phyloP scores from a whole-genome alignment of 1,139 yeast genomes.

The Scheffersomyces segobiensis region DNA sequence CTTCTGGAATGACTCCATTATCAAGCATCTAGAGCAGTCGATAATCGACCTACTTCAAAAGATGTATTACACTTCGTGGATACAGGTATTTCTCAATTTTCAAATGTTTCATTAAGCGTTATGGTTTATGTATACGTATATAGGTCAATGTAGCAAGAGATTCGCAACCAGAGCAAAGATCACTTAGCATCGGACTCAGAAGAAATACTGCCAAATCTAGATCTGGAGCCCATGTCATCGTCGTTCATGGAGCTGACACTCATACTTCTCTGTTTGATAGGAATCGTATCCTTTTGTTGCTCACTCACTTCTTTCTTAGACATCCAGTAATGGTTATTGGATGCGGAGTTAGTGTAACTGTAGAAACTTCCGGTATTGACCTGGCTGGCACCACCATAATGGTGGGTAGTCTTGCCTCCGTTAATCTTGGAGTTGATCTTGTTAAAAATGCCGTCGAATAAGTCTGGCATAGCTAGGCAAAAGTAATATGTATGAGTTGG shows the following conservation, averaged over 20 bases:
- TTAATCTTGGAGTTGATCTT: constrained; percentile 31
- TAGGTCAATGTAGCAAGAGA: background rate
- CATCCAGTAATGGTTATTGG: constrained; percentile 45
- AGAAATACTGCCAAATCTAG: constrained; percentile 18
- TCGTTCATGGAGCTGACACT: constrained; percentile 20
- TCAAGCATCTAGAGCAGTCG: background rate
- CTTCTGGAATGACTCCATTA: background rate
- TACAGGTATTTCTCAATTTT: background rate
- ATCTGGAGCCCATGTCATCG: constrained; percentile 10
- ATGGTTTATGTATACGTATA: background rate
- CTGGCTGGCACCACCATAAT: constrained; percentile 32
- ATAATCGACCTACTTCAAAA: too few relatives aligned
- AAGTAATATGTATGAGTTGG: too few relatives aligned
- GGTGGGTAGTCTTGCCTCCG: constrained; percentile 35
- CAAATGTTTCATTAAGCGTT: background rate
- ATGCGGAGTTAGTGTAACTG: constrained; percentile 36
- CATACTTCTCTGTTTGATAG: constrained; percentile 18
- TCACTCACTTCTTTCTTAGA: constrained; percentile 17
- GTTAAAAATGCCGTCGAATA: constrained; percentile 42
- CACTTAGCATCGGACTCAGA: constrained; percentile 3
- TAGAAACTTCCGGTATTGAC: constrained; percentile 42
- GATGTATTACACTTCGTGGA: background rate
- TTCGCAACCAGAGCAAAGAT: background rate
- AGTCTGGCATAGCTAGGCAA: constrained; percentile 35
- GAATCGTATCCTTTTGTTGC: constrained; percentile 1